These are phyloP conservation scores for Paecilomyces variotii DNA, from an alignment of 2,329 filamentous ascomycete species.

Conservation along the genomic window DNA sequence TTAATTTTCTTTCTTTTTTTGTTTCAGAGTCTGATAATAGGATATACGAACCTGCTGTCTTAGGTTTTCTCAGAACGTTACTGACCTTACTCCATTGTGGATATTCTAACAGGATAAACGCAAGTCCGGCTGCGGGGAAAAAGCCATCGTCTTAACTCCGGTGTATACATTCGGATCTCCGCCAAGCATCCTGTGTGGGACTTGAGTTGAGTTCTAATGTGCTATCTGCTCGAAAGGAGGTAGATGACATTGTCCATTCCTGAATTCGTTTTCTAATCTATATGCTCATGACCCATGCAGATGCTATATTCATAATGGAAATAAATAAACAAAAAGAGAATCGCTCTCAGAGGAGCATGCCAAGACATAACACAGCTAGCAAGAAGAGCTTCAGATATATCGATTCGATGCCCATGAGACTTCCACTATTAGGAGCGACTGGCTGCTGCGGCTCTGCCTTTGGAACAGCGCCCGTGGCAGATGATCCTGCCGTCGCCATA, in stretches of 20 bases:
- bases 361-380: not conserved
- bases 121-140: not conserved
- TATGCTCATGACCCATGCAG: not conserved
- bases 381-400: not conserved
- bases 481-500: conserved; percentile 45
- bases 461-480: conserved; percentile 45
- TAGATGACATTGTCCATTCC: not conserved
- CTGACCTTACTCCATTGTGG: not conserved
- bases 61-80: not conserved
- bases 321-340: not conserved
- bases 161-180: not conserved
- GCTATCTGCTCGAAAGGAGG: too few relatives aligned
- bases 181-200: not conserved
- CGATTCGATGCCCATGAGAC: not conserved
- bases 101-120: not conserved
- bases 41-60: too few relatives aligned
- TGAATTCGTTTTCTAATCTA: not conserved
- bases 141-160: not conserved
- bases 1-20: too few relatives aligned
- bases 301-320: not conserved
- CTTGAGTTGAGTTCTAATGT: too few relatives aligned
- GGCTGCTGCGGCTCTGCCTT: conserved; percentile 24
- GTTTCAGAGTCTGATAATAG: not conserved
- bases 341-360: not conserved
- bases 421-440: not conserved